A percentile compares a stretch with the other conserved stretches of the same genome.
Conservation (phyloP, 139 green algal species). For the Tetradesmus obliquus region DNA sequence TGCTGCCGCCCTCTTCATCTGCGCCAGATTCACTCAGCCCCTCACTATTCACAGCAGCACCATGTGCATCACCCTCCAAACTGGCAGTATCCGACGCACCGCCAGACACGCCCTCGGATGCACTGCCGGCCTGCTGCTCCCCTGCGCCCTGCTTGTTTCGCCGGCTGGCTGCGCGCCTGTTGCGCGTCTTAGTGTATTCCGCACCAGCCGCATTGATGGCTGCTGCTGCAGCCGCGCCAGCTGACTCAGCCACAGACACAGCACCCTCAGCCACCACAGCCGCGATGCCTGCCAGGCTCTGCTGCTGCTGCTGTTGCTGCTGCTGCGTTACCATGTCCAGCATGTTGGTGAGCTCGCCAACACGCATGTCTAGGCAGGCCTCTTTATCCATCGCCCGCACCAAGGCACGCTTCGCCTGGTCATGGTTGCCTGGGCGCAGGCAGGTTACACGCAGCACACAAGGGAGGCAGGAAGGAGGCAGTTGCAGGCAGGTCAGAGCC, state of each 20-base stretch:
- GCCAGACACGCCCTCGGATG: neutral
- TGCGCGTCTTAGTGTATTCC: neutral
- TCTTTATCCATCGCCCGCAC: constrained; percentile 48
- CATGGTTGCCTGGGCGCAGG: constrained; percentile 20
- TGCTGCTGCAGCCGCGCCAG: neutral
- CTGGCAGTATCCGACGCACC: neutral
- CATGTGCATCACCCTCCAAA: neutral
- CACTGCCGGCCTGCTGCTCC: neutral
- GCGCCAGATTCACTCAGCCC: neutral
- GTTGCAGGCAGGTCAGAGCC: neutral
- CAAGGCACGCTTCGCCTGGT: constrained; percentile 42
- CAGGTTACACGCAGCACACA: neutral
- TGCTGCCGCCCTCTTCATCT: neutral
- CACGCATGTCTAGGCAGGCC: neutral
- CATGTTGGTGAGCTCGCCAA: constrained; percentile 42
- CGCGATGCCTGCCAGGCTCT: neutral
- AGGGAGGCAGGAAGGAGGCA: neutral
- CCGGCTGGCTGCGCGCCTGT: neutral
- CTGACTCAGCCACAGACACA: neutral
- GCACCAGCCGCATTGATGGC: neutral
- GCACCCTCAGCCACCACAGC: neutral
- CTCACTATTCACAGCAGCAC: neutral
- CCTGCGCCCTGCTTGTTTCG: neutral
- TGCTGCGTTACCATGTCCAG: constrained; percentile 38
- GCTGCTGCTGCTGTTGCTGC: neutral